Evolutionary conservation across 805 yeast genomes (phyloP).

Genomic region (Starmerella geochares): DNA sequence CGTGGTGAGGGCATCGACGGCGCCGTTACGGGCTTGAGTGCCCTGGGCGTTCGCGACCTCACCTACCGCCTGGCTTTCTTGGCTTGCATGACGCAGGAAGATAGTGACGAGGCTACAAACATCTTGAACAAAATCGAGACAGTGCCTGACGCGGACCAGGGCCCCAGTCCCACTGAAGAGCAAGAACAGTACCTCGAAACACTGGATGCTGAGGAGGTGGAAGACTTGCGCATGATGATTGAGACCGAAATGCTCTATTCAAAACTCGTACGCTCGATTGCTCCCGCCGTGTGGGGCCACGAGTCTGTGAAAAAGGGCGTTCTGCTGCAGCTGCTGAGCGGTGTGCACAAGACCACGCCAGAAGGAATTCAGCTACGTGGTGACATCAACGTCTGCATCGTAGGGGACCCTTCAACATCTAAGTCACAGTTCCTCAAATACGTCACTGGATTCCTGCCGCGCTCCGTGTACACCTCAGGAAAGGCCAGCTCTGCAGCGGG

Average conservation of each 20-base stretch:
- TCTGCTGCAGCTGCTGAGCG: constrained; percentile 78
- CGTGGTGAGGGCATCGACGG: constrained; percentile 62
- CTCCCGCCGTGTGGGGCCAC: constrained; percentile 95
- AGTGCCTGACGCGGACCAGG: constrained; percentile 33
- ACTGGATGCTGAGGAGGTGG: constrained; percentile 68
- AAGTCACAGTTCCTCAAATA: constrained; percentile 93
- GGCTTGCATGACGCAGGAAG: constrained; percentile 81
- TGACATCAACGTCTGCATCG: constrained; percentile 90
- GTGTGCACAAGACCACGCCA: constrained; percentile 85
- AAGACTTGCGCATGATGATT: constrained; percentile 81
- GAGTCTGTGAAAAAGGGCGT: constrained; percentile 89
- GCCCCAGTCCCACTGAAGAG: constrained; percentile 47
- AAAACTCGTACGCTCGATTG: constrained; percentile 75
- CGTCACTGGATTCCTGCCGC: constrained; percentile 80
- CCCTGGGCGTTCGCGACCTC: constrained; percentile 89
- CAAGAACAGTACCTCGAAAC: constrained; percentile 74
- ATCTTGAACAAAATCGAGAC: constrained; percentile 13
- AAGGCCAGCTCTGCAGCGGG: constrained; percentile 99
- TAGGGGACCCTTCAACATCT: constrained; percentile 96
- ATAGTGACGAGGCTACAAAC: constrained; percentile 22
- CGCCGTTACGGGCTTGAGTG: constrained; percentile 79
- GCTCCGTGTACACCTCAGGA: constrained; percentile 95
- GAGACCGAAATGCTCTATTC: constrained; percentile 76
- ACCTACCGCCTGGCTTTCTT: constrained; percentile 84
- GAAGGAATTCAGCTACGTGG: constrained; percentile 95